A percentile compares a stretch with the other conserved stretches of the same genome.
Evolutionary conservation across 352 stramenopile species (phyloP).

Genomic region (Phytophthora pinifolia): DNA sequence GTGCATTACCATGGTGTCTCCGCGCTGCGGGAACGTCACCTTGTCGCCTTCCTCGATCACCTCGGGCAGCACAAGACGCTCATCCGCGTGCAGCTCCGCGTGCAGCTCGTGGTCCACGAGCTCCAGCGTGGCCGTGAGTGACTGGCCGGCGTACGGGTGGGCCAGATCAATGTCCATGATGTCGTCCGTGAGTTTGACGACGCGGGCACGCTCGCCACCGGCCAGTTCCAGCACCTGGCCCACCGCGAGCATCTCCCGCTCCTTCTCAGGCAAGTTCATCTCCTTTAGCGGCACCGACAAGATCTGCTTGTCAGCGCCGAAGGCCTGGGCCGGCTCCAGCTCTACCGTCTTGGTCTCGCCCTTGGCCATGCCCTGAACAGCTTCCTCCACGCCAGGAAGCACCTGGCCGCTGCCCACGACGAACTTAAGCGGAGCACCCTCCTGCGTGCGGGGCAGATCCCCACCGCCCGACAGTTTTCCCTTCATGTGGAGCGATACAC

Average conservation of each 20-base stretch:
- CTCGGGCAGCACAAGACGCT: conserved; percentile 74
- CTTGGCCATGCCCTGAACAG: conserved; percentile 64
- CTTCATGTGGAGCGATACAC: conserved; percentile 68
- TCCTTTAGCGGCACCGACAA: conserved; percentile 67
- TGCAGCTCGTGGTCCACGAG: conserved; percentile 60
- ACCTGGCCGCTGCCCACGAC: conserved; percentile 72
- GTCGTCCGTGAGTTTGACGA: conserved; percentile 71
- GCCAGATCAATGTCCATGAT: conserved; percentile 74
- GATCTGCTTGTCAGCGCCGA: conserved; percentile 64
- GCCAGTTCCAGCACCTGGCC: conserved; percentile 62
- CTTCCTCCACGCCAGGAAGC: conserved; percentile 70
- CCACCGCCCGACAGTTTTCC: conserved; percentile 65
- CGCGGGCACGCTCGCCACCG: conserved; percentile 56
- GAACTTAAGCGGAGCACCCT: conserved; percentile 59
- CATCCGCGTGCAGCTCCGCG: conserved; percentile 42
- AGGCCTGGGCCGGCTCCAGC: conserved; percentile 66
- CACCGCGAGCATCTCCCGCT: conserved; percentile 66
- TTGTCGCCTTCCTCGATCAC: conserved; percentile 68
- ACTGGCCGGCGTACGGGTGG: conserved; percentile 78
- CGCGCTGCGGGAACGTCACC: conserved; percentile 57
- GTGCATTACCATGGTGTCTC: conserved; percentile 84
- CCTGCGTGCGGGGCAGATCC: conserved; percentile 51
- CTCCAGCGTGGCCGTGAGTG: conserved; percentile 70
- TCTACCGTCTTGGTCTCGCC: conserved; percentile 64
- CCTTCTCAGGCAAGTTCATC: conserved; percentile 71